Evolutionary conservation across 2,329 filamentous ascomycete species (phyloP).

Genomic region (Ophiostoma novo-ulmi): DNA sequence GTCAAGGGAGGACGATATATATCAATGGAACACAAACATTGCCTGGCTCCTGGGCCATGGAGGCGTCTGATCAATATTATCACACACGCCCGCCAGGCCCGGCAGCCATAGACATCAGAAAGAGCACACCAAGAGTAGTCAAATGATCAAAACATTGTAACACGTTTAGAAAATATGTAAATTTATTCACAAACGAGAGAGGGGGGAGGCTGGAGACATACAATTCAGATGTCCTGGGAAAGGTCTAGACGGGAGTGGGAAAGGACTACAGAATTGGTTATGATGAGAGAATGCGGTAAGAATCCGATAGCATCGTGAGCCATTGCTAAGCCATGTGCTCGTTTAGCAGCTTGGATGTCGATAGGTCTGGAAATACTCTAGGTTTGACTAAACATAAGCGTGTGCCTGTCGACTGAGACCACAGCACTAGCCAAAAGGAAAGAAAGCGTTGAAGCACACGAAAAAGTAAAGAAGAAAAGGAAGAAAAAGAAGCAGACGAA

Average conservation of each 20-base stretch:
- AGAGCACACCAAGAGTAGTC: not conserved
- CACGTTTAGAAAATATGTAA: not conserved
- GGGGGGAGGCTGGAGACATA: too few relatives aligned
- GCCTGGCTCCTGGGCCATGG: not conserved
- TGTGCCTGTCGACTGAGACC: not conserved
- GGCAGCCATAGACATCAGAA: too few relatives aligned
- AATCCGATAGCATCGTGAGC: not conserved
- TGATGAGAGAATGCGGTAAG: not conserved
- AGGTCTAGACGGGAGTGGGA: not conserved
- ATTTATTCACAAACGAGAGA: not conserved
- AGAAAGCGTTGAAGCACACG: not conserved
- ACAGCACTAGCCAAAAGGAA: not conserved
- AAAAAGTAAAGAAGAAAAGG: not conserved
- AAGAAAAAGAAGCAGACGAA: not conserved
- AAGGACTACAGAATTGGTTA: not conserved
- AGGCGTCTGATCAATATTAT: not conserved
- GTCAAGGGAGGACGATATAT: conserved; percentile 2
- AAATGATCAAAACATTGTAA: not conserved
- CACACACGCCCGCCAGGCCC: not conserved
- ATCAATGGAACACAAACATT: conserved; percentile 12
- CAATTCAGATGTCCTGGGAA: not conserved
- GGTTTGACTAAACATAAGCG: too few relatives aligned
- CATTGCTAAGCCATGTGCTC: not conserved
- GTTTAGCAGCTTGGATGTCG: not conserved
- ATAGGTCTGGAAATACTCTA: too few relatives aligned